Percentiles rank a stretch among this genome's conserved stretches.
phyloP scores from a whole-genome alignment of 257 asterid species.

The Nicotiana attenuata region DNA sequence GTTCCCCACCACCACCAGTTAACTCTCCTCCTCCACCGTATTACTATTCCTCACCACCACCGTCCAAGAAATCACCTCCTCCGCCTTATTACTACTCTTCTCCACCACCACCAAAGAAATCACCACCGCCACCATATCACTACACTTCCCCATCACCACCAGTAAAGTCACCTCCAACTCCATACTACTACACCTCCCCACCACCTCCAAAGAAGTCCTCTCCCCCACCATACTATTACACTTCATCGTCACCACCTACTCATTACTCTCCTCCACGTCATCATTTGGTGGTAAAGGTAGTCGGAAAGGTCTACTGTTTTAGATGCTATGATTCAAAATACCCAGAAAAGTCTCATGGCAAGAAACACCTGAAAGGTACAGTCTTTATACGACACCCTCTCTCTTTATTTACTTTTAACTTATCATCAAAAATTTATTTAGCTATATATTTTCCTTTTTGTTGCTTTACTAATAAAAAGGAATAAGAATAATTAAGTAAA shows the following conservation, averaged over 20 bases:
- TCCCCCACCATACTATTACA: constrained; percentile 18
- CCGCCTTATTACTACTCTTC: constrained; percentile 12
- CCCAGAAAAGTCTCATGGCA: background rate
- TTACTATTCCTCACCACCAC: too few species aligned
- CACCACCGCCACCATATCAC: background rate
- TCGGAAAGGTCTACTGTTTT: constrained; percentile 66
- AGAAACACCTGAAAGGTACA: background rate
- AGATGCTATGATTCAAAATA: constrained; percentile 36
- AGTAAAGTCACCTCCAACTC: background rate
- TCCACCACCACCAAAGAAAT: constrained; percentile 35
- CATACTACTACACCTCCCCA: constrained; percentile 28
- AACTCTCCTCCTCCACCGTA: too few species aligned
- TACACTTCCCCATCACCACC: background rate
- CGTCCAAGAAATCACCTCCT: background rate
- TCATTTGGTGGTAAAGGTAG: constrained; percentile 47
- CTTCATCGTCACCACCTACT: constrained; percentile 22
- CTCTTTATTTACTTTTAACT: background rate
- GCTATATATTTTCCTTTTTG: background rate
- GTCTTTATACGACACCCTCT: too few species aligned
- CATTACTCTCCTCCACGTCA: constrained; percentile 37
- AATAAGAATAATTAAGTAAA: too few species aligned
- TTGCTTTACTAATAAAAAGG: background rate
- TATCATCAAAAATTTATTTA: background rate
- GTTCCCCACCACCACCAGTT: too few species aligned
- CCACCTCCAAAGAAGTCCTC: constrained; percentile 30